Percentiles rank a stretch among this genome's conserved stretches.
phyloP scores from a whole-genome alignment of 768 basidiomycete genomes.

The Lactarius quietus region DNA sequence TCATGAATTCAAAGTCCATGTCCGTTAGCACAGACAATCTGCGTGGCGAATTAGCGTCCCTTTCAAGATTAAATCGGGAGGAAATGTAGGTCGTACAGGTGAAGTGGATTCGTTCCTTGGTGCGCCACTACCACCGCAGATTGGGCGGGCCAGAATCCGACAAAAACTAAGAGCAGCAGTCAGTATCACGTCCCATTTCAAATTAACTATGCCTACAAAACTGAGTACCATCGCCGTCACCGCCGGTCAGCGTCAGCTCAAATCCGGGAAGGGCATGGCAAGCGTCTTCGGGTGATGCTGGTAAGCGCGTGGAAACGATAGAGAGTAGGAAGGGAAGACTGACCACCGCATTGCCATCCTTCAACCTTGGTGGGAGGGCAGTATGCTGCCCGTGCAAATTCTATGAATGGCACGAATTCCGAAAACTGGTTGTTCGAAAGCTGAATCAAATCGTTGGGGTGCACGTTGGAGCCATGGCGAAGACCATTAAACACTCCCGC shows the following conservation, averaged over 20 bases:
- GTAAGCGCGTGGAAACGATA: neutral
- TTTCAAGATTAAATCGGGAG: neutral
- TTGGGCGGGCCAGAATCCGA: conserved; percentile 22
- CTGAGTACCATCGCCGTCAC: conserved; percentile 47
- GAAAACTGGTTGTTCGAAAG: conserved; percentile 36
- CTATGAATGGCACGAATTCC: conserved; percentile 43
- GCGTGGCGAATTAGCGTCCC: neutral
- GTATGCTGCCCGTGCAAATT: conserved; percentile 56
- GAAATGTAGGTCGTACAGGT: conserved; percentile 13
- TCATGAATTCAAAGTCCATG: neutral
- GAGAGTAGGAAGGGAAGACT: conserved; percentile 16
- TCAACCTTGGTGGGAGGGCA: conserved; percentile 39
- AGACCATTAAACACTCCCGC: neutral
- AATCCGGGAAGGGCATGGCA: conserved; percentile 43
- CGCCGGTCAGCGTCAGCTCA: conserved; percentile 41
- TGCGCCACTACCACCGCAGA: conserved; percentile 24
- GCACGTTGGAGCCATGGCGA: neutral
- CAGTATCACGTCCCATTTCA: neutral
- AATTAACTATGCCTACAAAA: conserved; percentile 37
- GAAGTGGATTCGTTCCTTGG: conserved; percentile 21
- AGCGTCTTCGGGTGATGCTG: conserved; percentile 33
- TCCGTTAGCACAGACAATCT: conserved; percentile 23
- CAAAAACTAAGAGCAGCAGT: conserved; percentile 17
- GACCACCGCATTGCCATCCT: conserved; percentile 46
- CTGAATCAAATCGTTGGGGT: conserved; percentile 22